These are phyloP conservation scores for Porpolomopsis calyptriformis DNA, from an alignment of 768 basidiomycete genomes.

Conservation along the genomic window DNA sequence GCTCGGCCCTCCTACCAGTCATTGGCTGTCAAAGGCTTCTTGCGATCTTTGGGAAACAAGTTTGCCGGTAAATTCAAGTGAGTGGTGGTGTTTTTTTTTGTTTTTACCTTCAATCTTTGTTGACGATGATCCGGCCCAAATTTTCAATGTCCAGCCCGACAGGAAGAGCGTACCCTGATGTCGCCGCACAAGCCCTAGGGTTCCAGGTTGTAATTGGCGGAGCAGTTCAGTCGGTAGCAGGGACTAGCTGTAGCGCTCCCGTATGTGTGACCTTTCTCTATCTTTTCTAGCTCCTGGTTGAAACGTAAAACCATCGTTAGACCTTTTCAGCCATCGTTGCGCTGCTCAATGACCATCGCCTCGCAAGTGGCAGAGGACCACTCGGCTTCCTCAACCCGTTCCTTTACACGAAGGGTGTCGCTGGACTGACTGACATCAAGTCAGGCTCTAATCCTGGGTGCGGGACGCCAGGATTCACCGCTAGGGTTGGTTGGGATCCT, in stretches of 20 bases:
- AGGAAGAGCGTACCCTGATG: conserved; percentile 15
- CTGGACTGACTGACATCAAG: conserved; percentile 47
- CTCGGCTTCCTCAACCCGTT: conserved; percentile 60
- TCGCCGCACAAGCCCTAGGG: conserved; percentile 12
- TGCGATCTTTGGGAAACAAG: conserved; percentile 10
- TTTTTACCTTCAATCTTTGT: neutral
- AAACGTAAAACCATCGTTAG: conserved; percentile 13
- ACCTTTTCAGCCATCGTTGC: conserved; percentile 52
- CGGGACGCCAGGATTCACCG: conserved; percentile 34
- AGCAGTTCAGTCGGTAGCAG: conserved; percentile 17
- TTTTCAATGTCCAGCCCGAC: conserved; percentile 8
- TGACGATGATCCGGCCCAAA: neutral
- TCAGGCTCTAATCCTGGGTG: conserved; percentile 43
- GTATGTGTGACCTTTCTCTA: neutral
- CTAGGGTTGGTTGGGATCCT: conserved; percentile 48
- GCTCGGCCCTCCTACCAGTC: conserved; percentile 18
- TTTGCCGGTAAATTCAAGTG: conserved; percentile 14
- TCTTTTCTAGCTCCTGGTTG: neutral
- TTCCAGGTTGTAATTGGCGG: conserved; percentile 11
- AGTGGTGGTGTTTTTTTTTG: neutral
- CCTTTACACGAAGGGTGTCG: conserved; percentile 33
- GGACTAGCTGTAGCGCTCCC: conserved; percentile 27
- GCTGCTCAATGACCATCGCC: conserved; percentile 50
- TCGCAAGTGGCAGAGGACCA: conserved; percentile 30
- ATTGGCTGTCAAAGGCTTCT: conserved; percentile 13